A percentile compares a stretch with the other conserved stretches of the same genome.
Conservation (phyloP, 2,329 filamentous ascomycete genomes). For the Lecanoromycetidae sp. region DNA sequence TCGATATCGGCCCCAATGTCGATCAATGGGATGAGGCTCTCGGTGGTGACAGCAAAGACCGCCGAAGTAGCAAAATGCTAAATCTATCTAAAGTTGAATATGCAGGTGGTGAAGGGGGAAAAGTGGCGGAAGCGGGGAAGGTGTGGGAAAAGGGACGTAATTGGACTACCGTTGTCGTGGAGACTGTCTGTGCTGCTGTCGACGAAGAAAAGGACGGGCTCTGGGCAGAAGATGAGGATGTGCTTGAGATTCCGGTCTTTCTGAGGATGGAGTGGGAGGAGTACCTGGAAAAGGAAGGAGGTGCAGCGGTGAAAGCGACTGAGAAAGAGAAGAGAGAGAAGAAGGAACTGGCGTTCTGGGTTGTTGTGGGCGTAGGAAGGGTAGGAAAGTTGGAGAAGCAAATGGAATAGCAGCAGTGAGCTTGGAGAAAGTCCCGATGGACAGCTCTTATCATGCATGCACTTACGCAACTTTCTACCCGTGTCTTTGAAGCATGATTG, state of each 20-base stretch:
- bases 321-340: slow-evolving; percentile 49
- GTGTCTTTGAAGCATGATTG: too few species aligned
- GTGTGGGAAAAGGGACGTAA: slow-evolving; percentile 92
- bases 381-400: slow-evolving; percentile 34
- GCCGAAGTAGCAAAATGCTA: slow-evolving; percentile 17
- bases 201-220: slow-evolving; percentile 46
- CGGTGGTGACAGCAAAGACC: slow-evolving; percentile 39
- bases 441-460: too few species aligned
- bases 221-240: slow-evolving; percentile 39
- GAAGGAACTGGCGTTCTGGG: slow-evolving; percentile 90
- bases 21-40: slow-evolving; percentile 88
- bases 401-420: too few species aligned
- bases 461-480: too few species aligned
- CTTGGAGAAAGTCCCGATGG: too few species aligned
- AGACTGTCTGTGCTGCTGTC: slow-evolving; percentile 57
- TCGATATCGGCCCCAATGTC: slow-evolving; percentile 90
- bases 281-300: slow-evolving; percentile 31
- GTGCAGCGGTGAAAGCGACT: slow-evolving; percentile 23
- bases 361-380: slow-evolving; percentile 74
- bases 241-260: slow-evolving; percentile 86
- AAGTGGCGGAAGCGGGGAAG: slow-evolving; percentile 72
- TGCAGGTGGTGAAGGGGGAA: slow-evolving; percentile 28
- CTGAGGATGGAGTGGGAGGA: slow-evolving; percentile 84
- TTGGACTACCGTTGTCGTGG: slow-evolving; percentile 87
- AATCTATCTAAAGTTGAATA: slow-evolving; percentile 23